Percentiles rank a stretch among this genome's conserved stretches.
Conservation (phyloP, 1,284 basidiomycete genomes). For the Porogramme epimiltina region DNA sequence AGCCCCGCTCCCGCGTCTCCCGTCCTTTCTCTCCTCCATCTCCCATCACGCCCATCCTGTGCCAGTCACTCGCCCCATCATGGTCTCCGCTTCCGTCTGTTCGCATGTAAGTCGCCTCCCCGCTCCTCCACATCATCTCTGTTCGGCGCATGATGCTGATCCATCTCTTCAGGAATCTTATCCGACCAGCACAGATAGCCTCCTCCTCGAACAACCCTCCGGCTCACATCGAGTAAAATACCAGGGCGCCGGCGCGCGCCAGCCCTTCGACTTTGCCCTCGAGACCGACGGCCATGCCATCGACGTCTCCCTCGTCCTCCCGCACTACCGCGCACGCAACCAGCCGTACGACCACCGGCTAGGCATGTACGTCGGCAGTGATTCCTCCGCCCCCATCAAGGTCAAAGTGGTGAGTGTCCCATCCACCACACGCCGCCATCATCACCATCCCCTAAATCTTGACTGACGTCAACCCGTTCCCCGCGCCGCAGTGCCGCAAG, state of each 20-base stretch:
- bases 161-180: conserved; percentile 20
- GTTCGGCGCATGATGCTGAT: not conserved
- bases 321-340: conserved; percentile 72
- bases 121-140: conserved; percentile 5
- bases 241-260: conserved; percentile 29
- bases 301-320: conserved; percentile 67
- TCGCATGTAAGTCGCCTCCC: conserved; percentile 20
- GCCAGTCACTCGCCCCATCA: conserved; percentile 5
- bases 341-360: conserved; percentile 71
- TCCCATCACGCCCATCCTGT: conserved; percentile 8
- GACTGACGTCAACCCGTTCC: not conserved
- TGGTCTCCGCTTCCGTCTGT: conserved; percentile 21
- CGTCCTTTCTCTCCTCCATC: not conserved
- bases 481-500: conserved; percentile 57
- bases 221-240: conserved; percentile 35
- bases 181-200: conserved; percentile 31
- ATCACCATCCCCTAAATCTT: not conserved
- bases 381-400: conserved; percentile 53
- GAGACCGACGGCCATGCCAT: conserved; percentile 52
- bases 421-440: conserved; percentile 4
- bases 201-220: conserved; percentile 30
- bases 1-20: conserved; percentile 4
- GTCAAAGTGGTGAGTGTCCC: conserved; percentile 58
- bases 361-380: conserved; percentile 62
- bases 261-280: conserved; percentile 60